phyloP scores from a whole-genome alignment of 768 basidiomycete species.

The Tubosaeta brunneosetosa region DNA sequence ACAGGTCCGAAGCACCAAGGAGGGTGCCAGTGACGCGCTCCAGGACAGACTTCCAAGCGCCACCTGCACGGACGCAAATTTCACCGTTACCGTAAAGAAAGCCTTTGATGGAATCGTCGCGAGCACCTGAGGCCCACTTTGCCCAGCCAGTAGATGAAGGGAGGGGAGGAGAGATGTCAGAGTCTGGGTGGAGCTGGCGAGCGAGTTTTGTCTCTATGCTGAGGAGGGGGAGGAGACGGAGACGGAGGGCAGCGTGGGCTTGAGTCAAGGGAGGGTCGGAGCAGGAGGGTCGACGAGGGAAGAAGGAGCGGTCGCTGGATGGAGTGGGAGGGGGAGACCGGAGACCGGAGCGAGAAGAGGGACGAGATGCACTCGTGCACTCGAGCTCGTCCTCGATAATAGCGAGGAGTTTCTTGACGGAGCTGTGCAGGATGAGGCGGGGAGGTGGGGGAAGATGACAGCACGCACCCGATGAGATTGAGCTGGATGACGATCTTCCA shows the following conservation, averaged over 20 bases:
- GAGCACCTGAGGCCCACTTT: slow-evolving; percentile 20
- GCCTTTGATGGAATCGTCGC: neutral
- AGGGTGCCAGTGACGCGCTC: slow-evolving; percentile 15
- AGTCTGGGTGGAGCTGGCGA: slow-evolving; percentile 45
- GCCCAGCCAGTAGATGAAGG: slow-evolving; percentile 23
- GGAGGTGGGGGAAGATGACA: neutral
- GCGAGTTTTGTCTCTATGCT: slow-evolving; percentile 52
- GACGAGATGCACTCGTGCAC: neutral
- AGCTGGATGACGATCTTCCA: slow-evolving; percentile 68
- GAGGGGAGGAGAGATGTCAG: slow-evolving; percentile 23
- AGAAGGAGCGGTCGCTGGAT: neutral
- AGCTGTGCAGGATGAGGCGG: slow-evolving; percentile 32
- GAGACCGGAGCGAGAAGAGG: neutral
- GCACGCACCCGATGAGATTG: slow-evolving; percentile 56
- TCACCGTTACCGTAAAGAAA: slow-evolving; percentile 22
- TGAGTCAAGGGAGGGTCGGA: slow-evolving; percentile 20
- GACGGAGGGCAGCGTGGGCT: slow-evolving; percentile 24
- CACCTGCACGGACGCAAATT: slow-evolving; percentile 52
- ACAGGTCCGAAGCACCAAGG: neutral
- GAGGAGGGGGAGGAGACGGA: slow-evolving; percentile 49
- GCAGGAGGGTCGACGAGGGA: neutral
- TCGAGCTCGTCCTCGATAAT: slow-evolving; percentile 47
- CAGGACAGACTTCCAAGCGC: slow-evolving; percentile 53
- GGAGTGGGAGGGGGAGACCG: neutral
- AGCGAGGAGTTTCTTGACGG: slow-evolving; percentile 54